A percentile compares a stretch with the other conserved stretches of the same genome.
Evolutionary conservation across 305 asterid species (phyloP).

Genomic region (Solanum hybrid): DNA sequence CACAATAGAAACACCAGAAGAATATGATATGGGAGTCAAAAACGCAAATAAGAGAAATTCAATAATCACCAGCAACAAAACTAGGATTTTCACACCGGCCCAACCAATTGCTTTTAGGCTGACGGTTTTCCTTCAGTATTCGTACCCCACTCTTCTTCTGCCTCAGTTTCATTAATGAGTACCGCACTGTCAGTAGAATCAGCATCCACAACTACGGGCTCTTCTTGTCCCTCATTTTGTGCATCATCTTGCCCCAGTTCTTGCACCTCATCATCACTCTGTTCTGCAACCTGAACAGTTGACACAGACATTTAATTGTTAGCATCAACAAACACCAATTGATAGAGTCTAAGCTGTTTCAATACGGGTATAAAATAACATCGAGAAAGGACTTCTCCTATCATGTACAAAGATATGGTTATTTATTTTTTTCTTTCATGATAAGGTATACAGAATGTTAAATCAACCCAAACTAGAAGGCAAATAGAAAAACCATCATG

Average conservation of each 20-base stretch:
- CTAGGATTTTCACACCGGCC: conserved; percentile 63
- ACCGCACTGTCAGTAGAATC: conserved; percentile 84
- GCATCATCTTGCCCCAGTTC: conserved; percentile 37
- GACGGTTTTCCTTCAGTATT: conserved; percentile 83
- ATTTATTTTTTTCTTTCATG: neutral
- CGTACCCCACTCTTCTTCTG: conserved; percentile 94
- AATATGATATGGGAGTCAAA: conserved; percentile 11
- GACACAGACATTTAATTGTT: neutral
- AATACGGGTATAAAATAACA: neutral
- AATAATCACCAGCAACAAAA: conserved; percentile 79
- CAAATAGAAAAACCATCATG: neutral
- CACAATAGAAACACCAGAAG: conserved; percentile 12
- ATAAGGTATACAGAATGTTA: neutral
- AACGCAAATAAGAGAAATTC: conserved; percentile 40
- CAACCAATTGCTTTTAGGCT: conserved; percentile 83
- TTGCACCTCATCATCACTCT: conserved; percentile 49
- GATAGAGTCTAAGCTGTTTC: neutral
- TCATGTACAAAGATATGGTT: neutral
- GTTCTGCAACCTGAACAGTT: conserved; percentile 35
- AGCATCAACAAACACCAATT: neutral
- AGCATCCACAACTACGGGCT: conserved; percentile 69
- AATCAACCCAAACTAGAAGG: neutral
- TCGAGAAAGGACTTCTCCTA: neutral
- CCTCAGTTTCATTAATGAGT: conserved; percentile 67
- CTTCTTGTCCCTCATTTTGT: conserved; percentile 18